Percentiles rank a stretch among this genome's conserved stretches.
Conservation (phyloP, 106 monocot genomes). For the Platanthera zijinensis region DNA sequence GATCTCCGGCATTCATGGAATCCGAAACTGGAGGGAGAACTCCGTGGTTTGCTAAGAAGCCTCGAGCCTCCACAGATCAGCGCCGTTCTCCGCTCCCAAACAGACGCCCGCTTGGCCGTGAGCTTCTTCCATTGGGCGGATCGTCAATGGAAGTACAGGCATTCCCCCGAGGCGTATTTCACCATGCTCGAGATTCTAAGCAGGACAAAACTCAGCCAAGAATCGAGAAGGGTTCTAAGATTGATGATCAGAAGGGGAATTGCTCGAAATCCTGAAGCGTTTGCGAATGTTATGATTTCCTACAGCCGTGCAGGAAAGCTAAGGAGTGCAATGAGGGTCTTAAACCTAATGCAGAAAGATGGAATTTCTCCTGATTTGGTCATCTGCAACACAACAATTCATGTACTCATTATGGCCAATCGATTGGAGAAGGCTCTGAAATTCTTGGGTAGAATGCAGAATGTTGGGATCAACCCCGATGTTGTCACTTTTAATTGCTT, state of each 20-base stretch:
- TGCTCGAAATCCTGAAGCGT: constrained; percentile 32
- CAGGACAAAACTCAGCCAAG: constrained; percentile 54
- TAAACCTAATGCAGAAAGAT: constrained; percentile 93
- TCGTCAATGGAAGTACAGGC: constrained; percentile 89
- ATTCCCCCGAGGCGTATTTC: constrained; percentile 58
- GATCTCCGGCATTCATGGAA: constrained; percentile 57
- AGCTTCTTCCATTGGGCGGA: constrained; percentile 87
- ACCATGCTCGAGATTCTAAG: constrained; percentile 70
- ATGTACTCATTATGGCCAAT: constrained; percentile 67
- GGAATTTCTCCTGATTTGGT: constrained; percentile 51
- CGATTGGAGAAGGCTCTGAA: constrained; percentile 55
- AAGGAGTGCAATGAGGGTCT: constrained; percentile 75
- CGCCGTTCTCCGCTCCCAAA: constrained; percentile 52
- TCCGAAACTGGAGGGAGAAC: constrained; percentile 51
- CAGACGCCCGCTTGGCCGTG: constrained; percentile 54
- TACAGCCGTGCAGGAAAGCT: constrained; percentile 83
- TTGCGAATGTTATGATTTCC: constrained; percentile 59
- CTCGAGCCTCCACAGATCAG: constrained; percentile 47
- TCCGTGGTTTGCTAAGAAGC: constrained; percentile 45
- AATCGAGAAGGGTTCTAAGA: constrained; percentile 52
- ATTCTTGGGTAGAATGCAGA: constrained; percentile 68
- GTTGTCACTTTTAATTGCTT: constrained; percentile 80
- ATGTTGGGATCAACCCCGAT: constrained; percentile 54
- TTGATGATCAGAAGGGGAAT: constrained; percentile 74
- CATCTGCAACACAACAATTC: constrained; percentile 59